Base-by-base conservation (phyloP, 225 moss, liverwort and hornwort species). In the Physcomitrium patens region DNA sequence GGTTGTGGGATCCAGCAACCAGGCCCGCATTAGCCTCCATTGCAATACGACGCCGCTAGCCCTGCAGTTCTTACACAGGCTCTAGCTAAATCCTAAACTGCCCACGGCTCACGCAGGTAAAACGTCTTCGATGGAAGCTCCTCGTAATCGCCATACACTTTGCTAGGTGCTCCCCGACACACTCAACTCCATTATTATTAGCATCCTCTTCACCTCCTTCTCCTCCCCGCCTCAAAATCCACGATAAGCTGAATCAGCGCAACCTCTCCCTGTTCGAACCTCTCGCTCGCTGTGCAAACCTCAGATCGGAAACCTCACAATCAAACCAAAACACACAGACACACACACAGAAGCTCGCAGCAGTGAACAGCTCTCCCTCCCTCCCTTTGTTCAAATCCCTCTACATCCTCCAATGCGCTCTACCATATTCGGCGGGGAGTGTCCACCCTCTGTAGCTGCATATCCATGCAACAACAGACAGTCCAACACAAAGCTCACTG, bases 11-110 rank as follows among this genome's bases (percentile, higher is more conserved):
- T 83, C 96, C 96, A 17, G 93, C 96, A 20, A 93, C 72, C 14
- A 96, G 89, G 60, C 96, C 96, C 59, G 91, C 96, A 86, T 93
- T 93, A 20, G 96, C 96, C 86, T 96, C 96, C 96, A 96, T 96
- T 16, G 44, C 65, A 4, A 37, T 73, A 26, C 53, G 9, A 12
- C 31, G 10, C 16, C n/a, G 26, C 2, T 53, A 6, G 51, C 68
- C 18, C 31, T 53, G 18, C 28, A 23, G 26, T 59, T 61, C 49
- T n/a, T 5, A 31, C 67, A 22, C 77, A 15, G 53, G 51, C 63
- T 73, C 48, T 23, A 31, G 26, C 61, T 70, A 43, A 60, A 12
- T 47, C 16, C 58, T 63, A 50, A n/a, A 8, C 24, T 48, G 47
- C 67, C 7, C 73, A 73, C 62, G 43, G 51, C 78, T 42, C 5